Evolutionary conservation across 129 eudicot species (phyloP), one percentile per base, ranked within the genome.

Genomic region (Rutidosis leptorrhynchoides): DNA sequence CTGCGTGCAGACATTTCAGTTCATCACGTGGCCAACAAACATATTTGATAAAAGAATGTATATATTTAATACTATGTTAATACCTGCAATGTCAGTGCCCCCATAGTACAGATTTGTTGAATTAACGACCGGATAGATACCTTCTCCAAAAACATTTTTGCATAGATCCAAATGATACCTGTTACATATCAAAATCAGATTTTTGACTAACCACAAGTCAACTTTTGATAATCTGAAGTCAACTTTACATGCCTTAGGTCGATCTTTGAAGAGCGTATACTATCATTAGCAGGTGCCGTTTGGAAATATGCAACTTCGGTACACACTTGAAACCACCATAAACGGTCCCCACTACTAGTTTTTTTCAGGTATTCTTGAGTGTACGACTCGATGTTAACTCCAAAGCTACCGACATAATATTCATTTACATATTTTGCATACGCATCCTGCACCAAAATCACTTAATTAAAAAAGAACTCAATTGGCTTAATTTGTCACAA

Each of bases 321-420:
- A 67, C 99, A 94, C 59, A 94, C 97, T 81, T 94, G 97, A 80
- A 94, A 94, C 99, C 97, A 94, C 99, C 99, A 94, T 77, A 94
- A 83, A 17, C 95, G 85, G 55, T 79, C 86, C 48, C 65, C 76
- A 62, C 66, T 56, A 23, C 69, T 63, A 35, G 95, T 89, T 4
- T 82, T 78, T 85, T 81, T 86, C 68, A 94, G 55, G 64, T 84
- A 69, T 30, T 86, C 69, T 77, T 89, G 94, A 61, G 87, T 72
- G 67, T 94, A 94, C 26, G 93, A 75, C 58, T 73, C 77, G 33
- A 81, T 79, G 48, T 77, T 49, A 33, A 28, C 80, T 21, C 94
- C 90, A 62, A 84, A 73, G 65, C 70, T 68, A 75, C 63, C 71
- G 45, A 83, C 65, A 54, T 68, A 85, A 74, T 70, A 80, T 40